Evolutionary conservation across 1,139 yeast species (phyloP), one percentile per base, ranked within the genome.

Genomic region (Magnusiomyces sp.): DNA sequence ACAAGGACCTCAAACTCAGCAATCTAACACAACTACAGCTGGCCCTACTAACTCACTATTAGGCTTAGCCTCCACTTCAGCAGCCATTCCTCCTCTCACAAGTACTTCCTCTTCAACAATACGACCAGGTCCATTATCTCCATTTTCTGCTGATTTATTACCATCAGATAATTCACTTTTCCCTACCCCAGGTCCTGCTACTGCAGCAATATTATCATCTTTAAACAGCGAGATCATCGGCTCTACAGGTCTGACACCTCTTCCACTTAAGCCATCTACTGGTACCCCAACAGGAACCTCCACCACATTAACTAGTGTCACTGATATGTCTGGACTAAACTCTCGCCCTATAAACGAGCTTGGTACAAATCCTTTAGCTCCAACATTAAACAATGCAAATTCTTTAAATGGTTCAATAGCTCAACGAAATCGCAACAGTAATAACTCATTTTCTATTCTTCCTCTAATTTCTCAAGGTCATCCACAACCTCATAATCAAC

Each of bases 161-260:
- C 43, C 61, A 42, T 60, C 67, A 10, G 60, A 65, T n/a, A 55
- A 69, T 17, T 62, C 69, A 2, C 69, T 63, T 56, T 66, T 64
- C 53, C 66, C 69, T 13, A 63, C 62, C n/a, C 69, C 70, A 1
- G 66, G 67, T 13, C 71, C 71, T 2, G 61, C 65, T 9, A 66
- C 71, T 7, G 70, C 69, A 10, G 68, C 68, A 16, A 57, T 67
- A 27, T 55, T 67, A 32, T 19, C 20, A 17, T 68, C 68, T 11
- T 54, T 65, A 17, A 51, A 54, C 11, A 51, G 47, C 16, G 57
- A 53, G 9, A 47, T 46, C 14, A 39, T 46, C 5, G 52, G 52
- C 2, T 43, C 52, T 2, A 45, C 54, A 2, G 54, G 54, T 5
- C 44, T 51, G 4, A 49, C 54, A 7, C 52, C 52, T 2, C 40